Evolutionary conservation across 1,139 yeast species (phyloP).

Genomic region (Magnusiomyces suaveolens): DNA sequence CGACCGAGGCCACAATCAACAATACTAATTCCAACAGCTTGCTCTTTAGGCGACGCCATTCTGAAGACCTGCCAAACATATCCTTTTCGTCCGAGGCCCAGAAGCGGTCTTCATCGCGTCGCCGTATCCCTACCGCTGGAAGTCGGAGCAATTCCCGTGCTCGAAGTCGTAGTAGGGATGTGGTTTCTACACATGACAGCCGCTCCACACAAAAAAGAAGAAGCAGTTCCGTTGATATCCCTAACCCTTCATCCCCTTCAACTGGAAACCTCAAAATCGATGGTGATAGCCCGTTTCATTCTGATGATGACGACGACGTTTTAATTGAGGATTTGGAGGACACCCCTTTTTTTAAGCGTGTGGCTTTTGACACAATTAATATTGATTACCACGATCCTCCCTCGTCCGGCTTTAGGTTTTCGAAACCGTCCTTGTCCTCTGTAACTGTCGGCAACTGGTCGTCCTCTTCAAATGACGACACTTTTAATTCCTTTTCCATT

Average conservation of each 20-base stretch:
- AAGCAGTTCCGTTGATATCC: background rate
- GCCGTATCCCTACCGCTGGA: constrained; percentile 1
- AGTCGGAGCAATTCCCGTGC: background rate
- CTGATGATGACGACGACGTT: background rate
- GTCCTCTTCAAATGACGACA: constrained; percentile 9
- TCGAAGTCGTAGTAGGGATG: background rate
- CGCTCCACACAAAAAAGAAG: background rate
- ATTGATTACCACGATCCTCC: constrained; percentile 3
- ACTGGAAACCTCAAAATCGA: background rate
- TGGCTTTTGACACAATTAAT: constrained; percentile 24
- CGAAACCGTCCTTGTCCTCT: constrained; percentile 6
- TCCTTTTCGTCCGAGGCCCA: background rate
- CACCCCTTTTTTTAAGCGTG: constrained; percentile 19
- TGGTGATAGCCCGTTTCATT: background rate
- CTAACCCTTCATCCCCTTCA: background rate
- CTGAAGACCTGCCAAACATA: background rate
- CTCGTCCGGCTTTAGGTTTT: constrained; percentile 1
- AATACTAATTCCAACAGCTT: constrained; percentile 11
- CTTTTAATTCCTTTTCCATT: constrained; percentile 22
- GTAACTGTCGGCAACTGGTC: background rate
- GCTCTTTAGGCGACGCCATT: constrained; percentile 5
- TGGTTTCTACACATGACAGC: background rate
- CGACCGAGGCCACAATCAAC: constrained; percentile 6
- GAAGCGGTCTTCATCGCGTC: background rate
- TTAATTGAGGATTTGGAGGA: background rate